A percentile compares a stretch with the other conserved stretches of the same genome.
These are phyloP conservation scores for Calocybe gangraenosa DNA, from an alignment of 768 basidiomycete genomes.

Conservation along the genomic window DNA sequence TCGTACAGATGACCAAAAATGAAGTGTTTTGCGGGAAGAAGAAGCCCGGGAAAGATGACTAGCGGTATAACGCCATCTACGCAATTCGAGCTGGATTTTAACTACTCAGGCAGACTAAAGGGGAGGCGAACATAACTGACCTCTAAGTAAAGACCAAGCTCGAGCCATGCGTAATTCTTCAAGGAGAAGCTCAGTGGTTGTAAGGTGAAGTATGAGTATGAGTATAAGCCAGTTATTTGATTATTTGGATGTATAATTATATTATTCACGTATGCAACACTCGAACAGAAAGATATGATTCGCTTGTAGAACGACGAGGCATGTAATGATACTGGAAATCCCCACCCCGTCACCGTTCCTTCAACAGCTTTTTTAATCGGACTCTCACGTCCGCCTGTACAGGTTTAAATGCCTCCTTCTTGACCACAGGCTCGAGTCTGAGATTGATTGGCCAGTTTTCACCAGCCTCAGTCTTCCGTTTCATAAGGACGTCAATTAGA, in stretches of 20 bases:
- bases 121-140: not conserved
- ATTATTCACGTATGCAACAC: too few relatives aligned
- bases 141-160: slow-evolving; percentile 6
- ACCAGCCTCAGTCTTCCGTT: slow-evolving; percentile 30
- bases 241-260: too few relatives aligned
- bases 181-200: not conserved
- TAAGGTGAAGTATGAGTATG: too few relatives aligned
- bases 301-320: too few relatives aligned
- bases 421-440: slow-evolving; percentile 39
- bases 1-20: slow-evolving; percentile 29
- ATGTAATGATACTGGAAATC: too few relatives aligned
- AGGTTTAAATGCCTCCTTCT: slow-evolving; percentile 32
- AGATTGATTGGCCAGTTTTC: slow-evolving; percentile 40
- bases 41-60: slow-evolving; percentile 34
- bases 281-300: too few relatives aligned
- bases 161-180: slow-evolving; percentile 2
- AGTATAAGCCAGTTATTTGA: too few relatives aligned
- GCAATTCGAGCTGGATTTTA: too few relatives aligned
- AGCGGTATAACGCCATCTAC: slow-evolving; percentile 26
- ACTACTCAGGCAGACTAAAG: too few relatives aligned
- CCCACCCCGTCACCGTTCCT: slow-evolving; percentile 34
- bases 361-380: slow-evolving; percentile 36
- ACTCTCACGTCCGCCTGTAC: slow-evolving; percentile 35
- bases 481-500: slow-evolving; percentile 31
- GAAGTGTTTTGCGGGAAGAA: slow-evolving; percentile 28